Percentiles rank a stretch among this genome's conserved stretches.
These are phyloP conservation scores for Sclerotinia minor DNA, from an alignment of 2,329 filamentous ascomycete genomes.

Conservation along the genomic window DNA sequence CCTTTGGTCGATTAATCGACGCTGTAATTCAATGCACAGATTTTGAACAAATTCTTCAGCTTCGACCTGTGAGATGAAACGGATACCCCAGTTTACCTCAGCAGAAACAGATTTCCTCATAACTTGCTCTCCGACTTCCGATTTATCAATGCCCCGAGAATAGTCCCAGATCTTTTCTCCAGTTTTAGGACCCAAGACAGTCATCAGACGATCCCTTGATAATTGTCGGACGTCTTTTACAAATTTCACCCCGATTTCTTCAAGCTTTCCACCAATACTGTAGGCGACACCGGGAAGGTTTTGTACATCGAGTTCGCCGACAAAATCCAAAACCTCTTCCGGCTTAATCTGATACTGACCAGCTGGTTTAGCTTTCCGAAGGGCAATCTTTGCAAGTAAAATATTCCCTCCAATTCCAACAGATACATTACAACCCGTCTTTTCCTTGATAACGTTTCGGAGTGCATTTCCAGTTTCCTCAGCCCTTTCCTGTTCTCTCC, in stretches of 20 bases:
- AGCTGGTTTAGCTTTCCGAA: conserved; percentile 90
- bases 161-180: conserved; percentile 90
- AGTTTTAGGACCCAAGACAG: conserved; percentile 83
- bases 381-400: conserved; percentile 83
- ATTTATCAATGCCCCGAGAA: conserved; percentile 79
- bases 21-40: conserved; percentile 80
- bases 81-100: conserved; percentile 97
- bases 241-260: conserved; percentile 77
- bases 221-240: conserved; percentile 81
- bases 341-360: conserved; percentile 88
- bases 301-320: conserved; percentile 75
- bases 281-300: conserved; percentile 89
- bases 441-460: conserved; percentile 67
- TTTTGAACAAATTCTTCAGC: conserved; percentile 89
- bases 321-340: conserved; percentile 72
- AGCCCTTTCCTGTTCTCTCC: conserved; percentile 76
- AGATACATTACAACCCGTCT: conserved; percentile 84
- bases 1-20: conserved; percentile 75
- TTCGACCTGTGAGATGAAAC: conserved; percentile 88
- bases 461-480: conserved; percentile 68
- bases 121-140: conserved; percentile 82
- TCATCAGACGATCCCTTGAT: conserved; percentile 72
- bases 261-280: conserved; percentile 83
- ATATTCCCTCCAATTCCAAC: conserved; percentile 92
- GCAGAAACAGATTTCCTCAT: conserved; percentile 93